These are phyloP conservation scores for Penicillium sp. DNA, from an alignment of 2,329 filamentous ascomycete species.

Conservation along the genomic window DNA sequence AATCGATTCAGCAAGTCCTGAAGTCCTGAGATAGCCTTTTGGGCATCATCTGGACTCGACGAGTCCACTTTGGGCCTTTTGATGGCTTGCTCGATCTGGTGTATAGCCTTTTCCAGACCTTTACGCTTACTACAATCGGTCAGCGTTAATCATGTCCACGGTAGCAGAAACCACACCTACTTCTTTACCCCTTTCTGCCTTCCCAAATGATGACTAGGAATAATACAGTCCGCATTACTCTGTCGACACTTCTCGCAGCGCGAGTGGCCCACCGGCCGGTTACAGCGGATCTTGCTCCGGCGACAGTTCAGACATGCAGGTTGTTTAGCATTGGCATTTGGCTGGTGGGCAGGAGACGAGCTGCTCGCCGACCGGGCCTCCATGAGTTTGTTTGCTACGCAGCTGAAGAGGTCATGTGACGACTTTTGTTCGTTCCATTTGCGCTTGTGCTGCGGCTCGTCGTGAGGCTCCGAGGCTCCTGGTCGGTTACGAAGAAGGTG, in stretches of 20 bases:
- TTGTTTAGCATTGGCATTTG: slow-evolving; percentile 32
- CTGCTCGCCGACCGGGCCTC: slow-evolving; percentile 14
- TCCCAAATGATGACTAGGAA: slow-evolving; percentile 73
- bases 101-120: slow-evolving; percentile 73
- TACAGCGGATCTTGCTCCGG: slow-evolving; percentile 70
- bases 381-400: slow-evolving; percentile 12
- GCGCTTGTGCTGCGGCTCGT: background rate
- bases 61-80: slow-evolving; percentile 57
- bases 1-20: slow-evolving; percentile 57
- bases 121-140: slow-evolving; percentile 65
- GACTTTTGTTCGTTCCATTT: background rate
- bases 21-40: slow-evolving; percentile 49
- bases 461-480: background rate
- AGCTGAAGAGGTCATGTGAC: background rate
- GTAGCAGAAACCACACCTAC: slow-evolving; percentile 45
- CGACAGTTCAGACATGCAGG: slow-evolving; percentile 67
- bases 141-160: slow-evolving; percentile 9
- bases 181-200: slow-evolving; percentile 78
- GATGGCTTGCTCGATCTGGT: slow-evolving; percentile 72
- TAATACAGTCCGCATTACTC: slow-evolving; percentile 63
- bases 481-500: slow-evolving; percentile 1
- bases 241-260: slow-evolving; percentile 66
- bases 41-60: slow-evolving; percentile 47
- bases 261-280: slow-evolving; percentile 56
- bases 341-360: slow-evolving; percentile 11